These are phyloP conservation scores for Rhinocladiella similis DNA, from an alignment of 2,329 filamentous ascomycete species.

Conservation along the genomic window DNA sequence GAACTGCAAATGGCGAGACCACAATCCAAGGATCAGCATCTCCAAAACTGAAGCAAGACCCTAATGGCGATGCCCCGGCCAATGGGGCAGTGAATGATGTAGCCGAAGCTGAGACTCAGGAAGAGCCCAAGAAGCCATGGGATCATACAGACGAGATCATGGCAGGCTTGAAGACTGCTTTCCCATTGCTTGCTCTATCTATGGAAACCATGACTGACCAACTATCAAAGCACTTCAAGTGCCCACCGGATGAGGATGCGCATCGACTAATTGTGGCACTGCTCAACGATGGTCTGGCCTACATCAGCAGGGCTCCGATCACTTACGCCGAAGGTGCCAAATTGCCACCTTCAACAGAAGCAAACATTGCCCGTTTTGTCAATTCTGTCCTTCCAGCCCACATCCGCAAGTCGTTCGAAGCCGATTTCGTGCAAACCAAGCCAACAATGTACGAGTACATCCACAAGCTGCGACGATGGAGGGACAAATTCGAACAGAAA, in stretches of 20 bases:
- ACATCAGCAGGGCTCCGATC: slow-evolving; percentile 81
- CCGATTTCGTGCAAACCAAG: slow-evolving; percentile 93
- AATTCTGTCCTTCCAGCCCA: slow-evolving; percentile 93
- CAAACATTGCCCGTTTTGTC: slow-evolving; percentile 93
- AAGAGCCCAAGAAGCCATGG: slow-evolving; percentile 76
- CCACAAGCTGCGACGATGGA: slow-evolving; percentile 91
- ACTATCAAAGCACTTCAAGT: slow-evolving; percentile 99
- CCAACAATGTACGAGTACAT: slow-evolving; percentile 99
- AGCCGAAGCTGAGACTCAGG: slow-evolving; percentile 27
- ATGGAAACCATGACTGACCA: slow-evolving; percentile 99
- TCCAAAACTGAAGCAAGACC: slow-evolving; percentile 55
- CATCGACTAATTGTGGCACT: slow-evolving; percentile 96
- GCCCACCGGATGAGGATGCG: slow-evolving; percentile 95
- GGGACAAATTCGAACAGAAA: slow-evolving; percentile 97
- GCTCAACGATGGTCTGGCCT: slow-evolving; percentile 90
- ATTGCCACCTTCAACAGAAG: slow-evolving; percentile 84
- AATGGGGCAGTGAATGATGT: slow-evolving; percentile 25
- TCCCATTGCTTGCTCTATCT: slow-evolving; percentile 89
- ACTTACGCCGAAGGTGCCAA: slow-evolving; percentile 91
- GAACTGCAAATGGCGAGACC: slow-evolving; percentile 46
- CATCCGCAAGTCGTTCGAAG: slow-evolving; percentile 94
- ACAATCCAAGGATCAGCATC: slow-evolving; percentile 33
- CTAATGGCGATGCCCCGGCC: slow-evolving; percentile 49
- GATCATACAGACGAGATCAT: slow-evolving; percentile 96
- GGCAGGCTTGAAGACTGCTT: slow-evolving; percentile 92